A percentile compares a stretch with the other conserved stretches of the same genome.
Evolutionary conservation across 2,329 filamentous ascomycete genomes (phyloP).

Genomic region (Ceratocystis ficicola): DNA sequence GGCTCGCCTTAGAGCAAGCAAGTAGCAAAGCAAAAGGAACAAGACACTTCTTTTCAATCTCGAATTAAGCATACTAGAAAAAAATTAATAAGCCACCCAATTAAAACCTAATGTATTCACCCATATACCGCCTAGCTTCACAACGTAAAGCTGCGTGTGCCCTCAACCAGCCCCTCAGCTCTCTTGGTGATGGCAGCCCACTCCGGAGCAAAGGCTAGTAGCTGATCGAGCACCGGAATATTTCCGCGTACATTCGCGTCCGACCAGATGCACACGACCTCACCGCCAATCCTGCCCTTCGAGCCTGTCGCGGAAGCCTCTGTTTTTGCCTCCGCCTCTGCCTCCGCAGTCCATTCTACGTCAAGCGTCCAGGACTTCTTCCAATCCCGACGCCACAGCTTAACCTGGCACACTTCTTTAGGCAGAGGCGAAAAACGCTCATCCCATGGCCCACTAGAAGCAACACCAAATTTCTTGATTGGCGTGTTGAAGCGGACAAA

Average conservation of each 20-base stretch:
- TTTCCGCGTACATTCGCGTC: conserved; percentile 60
- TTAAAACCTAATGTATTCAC: not conserved
- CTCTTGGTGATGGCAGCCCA: conserved; percentile 73
- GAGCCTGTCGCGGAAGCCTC: conserved; percentile 1
- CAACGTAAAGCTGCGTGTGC: conserved; percentile 55
- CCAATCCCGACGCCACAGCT: conserved; percentile 76
- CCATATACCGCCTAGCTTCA: conserved; percentile 26
- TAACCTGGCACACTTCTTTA: conserved; percentile 53
- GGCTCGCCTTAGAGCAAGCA: not conserved
- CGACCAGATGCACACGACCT: conserved; percentile 71
- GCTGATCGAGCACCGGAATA: conserved; percentile 77
- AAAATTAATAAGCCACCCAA: conserved; percentile 11
- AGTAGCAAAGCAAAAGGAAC: not conserved
- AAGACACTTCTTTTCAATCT: not conserved
- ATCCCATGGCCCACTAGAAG: conserved; percentile 47
- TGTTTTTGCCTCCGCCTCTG: conserved; percentile 16
- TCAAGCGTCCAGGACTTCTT: conserved; percentile 63
- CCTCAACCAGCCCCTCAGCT: conserved; percentile 69
- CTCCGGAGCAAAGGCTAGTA: conserved; percentile 58
- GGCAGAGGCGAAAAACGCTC: conserved; percentile 52
- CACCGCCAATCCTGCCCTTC: conserved; percentile 41
- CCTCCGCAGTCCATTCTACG: conserved; percentile 47
- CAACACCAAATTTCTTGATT: conserved; percentile 51
- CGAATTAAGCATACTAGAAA: conserved; percentile 4
- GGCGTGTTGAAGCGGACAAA: conserved; percentile 59